Evolutionary conservation across 345 rosid genomes (phyloP).

Genomic region (Melastoma malabathricum): DNA sequence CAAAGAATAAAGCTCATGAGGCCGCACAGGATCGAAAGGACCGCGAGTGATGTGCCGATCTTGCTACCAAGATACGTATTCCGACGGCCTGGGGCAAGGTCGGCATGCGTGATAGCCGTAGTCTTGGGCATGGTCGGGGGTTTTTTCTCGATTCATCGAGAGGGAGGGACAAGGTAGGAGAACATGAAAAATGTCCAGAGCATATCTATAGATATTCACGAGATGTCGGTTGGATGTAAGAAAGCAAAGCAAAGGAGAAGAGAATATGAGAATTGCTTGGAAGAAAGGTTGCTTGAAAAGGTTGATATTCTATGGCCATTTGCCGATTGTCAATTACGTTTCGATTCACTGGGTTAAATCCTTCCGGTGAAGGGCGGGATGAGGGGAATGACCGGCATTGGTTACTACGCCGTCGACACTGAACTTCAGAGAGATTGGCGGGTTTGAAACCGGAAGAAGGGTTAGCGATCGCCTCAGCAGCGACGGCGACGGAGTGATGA

Average conservation of each 20-base stretch:
- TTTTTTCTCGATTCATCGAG: too few relatives aligned
- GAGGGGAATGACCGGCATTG: too few relatives aligned
- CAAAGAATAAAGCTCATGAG: conserved; percentile 69
- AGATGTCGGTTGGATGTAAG: too few relatives aligned
- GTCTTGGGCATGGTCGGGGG: conserved; percentile 22
- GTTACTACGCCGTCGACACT: too few relatives aligned
- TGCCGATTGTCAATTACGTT: neutral
- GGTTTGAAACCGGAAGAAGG: too few relatives aligned
- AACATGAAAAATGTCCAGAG: too few relatives aligned
- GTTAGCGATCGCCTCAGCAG: neutral
- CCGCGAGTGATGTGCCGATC: conserved; percentile 32
- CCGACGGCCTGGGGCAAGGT: conserved; percentile 46
- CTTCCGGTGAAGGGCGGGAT: too few relatives aligned
- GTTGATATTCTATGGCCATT: conserved; percentile 42
- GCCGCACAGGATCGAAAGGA: conserved; percentile 55
- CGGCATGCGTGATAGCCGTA: conserved; percentile 71
- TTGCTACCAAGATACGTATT: conserved; percentile 60
- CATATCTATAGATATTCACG: too few relatives aligned
- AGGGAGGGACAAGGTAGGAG: too few relatives aligned
- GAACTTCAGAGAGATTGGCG: too few relatives aligned
- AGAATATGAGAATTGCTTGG: conserved; percentile 59
- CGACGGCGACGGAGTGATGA: too few relatives aligned
- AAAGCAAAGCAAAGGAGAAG: conserved; percentile 7
- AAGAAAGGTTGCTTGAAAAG: conserved; percentile 78
- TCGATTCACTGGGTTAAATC: too few relatives aligned